Conservation (phyloP, 257 asterid species). For the Nicotiana tomentosiformis region DNA sequence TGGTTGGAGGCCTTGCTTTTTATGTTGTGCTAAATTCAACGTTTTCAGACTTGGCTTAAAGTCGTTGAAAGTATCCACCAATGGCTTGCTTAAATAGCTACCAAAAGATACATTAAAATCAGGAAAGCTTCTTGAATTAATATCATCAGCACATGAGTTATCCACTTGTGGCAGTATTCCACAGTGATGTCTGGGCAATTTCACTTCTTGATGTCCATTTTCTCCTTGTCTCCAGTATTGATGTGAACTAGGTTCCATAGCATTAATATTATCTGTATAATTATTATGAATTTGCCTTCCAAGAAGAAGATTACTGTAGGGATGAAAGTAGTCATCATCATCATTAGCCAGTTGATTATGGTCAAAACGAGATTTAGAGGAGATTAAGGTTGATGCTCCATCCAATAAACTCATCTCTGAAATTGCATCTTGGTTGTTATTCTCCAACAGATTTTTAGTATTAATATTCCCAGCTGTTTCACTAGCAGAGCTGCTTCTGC, state of each 20-base stretch:
- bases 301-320: conserved; percentile 8
- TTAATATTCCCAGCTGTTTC: not conserved
- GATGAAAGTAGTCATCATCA: conserved; percentile 1
- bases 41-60: conserved; percentile 13
- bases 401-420: conserved; percentile 5
- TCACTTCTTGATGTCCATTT: not conserved
- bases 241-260: no score
- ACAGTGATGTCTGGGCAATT: not conserved
- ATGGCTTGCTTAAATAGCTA: conserved; percentile 16
- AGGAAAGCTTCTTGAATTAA: conserved; percentile 8
- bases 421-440: not conserved
- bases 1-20: conserved; percentile 8
- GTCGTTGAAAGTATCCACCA: conserved; percentile 2
- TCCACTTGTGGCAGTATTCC: conserved; percentile 1
- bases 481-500: conserved; percentile 1
- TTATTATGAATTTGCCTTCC: not conserved
- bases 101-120: not conserved
- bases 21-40: conserved; percentile 8
- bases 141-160: not conserved
- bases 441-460: not conserved
- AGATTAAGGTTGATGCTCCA: not conserved
- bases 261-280: not conserved
- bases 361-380: not conserved
- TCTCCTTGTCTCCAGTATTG: no score
- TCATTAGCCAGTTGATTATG: not conserved